phyloP scores from a whole-genome alignment of 352 stramenopile genomes.

The Globisporangium yorkense region DNA sequence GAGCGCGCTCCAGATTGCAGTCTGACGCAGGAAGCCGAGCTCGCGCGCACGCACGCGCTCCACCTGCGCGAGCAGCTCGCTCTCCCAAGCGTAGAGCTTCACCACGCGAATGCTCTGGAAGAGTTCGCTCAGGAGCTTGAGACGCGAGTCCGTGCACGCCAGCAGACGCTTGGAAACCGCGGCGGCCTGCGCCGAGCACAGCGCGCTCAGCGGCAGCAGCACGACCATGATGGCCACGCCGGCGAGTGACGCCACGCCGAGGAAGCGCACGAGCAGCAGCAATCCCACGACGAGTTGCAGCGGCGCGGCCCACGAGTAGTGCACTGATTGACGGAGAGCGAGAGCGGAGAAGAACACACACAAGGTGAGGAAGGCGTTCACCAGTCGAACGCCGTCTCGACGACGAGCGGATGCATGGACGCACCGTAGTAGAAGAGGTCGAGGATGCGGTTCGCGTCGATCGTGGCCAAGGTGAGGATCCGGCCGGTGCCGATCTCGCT shows the following conservation, averaged over 20 bases:
- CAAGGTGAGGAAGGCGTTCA: neutral
- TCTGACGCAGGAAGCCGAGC: conserved; percentile 36
- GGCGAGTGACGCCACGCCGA: conserved; percentile 45
- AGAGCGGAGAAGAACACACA: neutral
- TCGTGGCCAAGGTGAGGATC: conserved; percentile 93
- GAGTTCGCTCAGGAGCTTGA: conserved; percentile 56
- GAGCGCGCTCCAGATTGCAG: conserved; percentile 48
- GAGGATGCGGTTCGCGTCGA: conserved; percentile 90
- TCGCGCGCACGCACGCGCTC: conserved; percentile 41
- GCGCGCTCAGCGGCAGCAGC: conserved; percentile 32
- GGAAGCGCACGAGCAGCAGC: conserved; percentile 41
- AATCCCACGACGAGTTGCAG: conserved; percentile 53
- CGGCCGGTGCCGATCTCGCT: conserved; percentile 56
- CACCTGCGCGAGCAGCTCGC: conserved; percentile 42
- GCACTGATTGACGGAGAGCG: conserved; percentile 17
- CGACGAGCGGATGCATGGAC: conserved; percentile 1
- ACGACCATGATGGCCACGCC: conserved; percentile 56
- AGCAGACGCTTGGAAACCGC: conserved; percentile 35
- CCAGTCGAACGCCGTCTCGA: too few relatives aligned
- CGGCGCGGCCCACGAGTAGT: conserved; percentile 59
- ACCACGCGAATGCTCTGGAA: conserved; percentile 61
- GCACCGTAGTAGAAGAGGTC: conserved; percentile 58
- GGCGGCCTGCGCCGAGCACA: conserved; percentile 33
- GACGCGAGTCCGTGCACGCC: conserved; percentile 39
- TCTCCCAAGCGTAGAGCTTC: conserved; percentile 80